Base-by-base conservation (phyloP, 441 rosid genomes). In the Brassica hybrid region DNA sequence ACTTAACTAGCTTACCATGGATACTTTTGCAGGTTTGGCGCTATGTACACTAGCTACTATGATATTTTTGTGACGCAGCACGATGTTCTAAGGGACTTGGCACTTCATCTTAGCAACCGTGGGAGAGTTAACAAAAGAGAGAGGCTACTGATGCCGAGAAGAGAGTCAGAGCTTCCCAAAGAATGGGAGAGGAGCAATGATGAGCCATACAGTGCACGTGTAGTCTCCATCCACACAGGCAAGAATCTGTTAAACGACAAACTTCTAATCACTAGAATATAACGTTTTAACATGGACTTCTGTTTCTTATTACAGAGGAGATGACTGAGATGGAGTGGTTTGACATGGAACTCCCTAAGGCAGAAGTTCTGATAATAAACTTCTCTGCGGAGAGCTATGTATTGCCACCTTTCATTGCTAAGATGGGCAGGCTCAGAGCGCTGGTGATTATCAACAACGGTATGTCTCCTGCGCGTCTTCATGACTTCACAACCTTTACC, bases 251-350 rank as follows among this genome's bases (percentile, higher is more conserved):
- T 54, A 67, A n/a, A n/a, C n/a, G n/a, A n/a, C n/a, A n/a, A n/a
- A n/a, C n/a, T n/a, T n/a, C n/a, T n/a, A n/a, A n/a, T 25, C 18
- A 13, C 13, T 60, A 4, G 27, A 72, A 23, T 30, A 52, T 27
- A 8, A 18, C 1, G 56, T 63, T 32, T 79, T 52, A 32, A 63
- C 11, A 61, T 41, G 67, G 17, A 36, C 5, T 11, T 43, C 4
- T 38, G 12, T 27, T 14, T 50, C 41, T 6, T 0, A 50, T 69
- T 32, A 59, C 74, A 94, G 98, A 76, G 43, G 92, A 88, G 81
- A 94, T 94, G 96, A 76, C 30, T 43, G 96, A 88, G 67, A 92
- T 88, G 96, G 97, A 88, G 54, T 92, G 97, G 98, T 86, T 75
- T 32, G 81, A 74, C 58, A 85, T 92, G 88, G 91, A 90, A 34